A percentile compares a stretch with the other conserved stretches of the same genome.
These are phyloP conservation scores for Amphirosellinia nigrospora DNA, from an alignment of 495 filamentous ascomycete genomes.

Conservation along the genomic window DNA sequence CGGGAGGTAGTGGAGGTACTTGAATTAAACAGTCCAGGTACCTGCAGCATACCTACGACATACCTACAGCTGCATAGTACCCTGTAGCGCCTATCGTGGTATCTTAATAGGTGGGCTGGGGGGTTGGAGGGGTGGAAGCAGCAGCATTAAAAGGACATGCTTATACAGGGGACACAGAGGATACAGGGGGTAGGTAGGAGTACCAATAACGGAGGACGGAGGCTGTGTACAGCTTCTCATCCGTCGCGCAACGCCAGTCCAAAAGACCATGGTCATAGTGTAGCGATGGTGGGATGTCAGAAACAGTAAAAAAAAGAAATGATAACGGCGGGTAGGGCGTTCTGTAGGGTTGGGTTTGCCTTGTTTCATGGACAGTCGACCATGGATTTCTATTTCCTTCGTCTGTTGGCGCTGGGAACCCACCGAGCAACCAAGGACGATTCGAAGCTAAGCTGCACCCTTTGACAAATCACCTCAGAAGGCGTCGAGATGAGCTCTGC, in stretches of 20 bases:
- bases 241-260: background rate
- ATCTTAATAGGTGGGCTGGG: background rate
- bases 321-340: background rate
- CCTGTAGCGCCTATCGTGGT: background rate
- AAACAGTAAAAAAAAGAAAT: slow-evolving; percentile 7
- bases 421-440: slow-evolving; percentile 14
- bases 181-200: too few species aligned
- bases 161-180: too few species aligned
- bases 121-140: background rate
- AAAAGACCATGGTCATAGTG: too few species aligned
- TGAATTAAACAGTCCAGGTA: slow-evolving; percentile 9
- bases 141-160: slow-evolving; percentile 1
- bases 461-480: slow-evolving; percentile 20
- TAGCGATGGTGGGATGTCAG: slow-evolving; percentile 13
- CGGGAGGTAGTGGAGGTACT: background rate
- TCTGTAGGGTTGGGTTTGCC: too few species aligned
- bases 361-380: too few species aligned
- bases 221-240: slow-evolving; percentile 8
- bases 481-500: background rate
- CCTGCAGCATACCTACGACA: background rate
- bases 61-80: background rate
- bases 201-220: slow-evolving; percentile 7
- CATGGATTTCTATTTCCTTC: slow-evolving; percentile 6
- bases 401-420: slow-evolving; percentile 3
- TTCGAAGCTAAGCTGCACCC: slow-evolving; percentile 21